Evolutionary conservation across 148 eudicot species (phyloP).

Genomic region (Suaeda aralocaspica): DNA sequence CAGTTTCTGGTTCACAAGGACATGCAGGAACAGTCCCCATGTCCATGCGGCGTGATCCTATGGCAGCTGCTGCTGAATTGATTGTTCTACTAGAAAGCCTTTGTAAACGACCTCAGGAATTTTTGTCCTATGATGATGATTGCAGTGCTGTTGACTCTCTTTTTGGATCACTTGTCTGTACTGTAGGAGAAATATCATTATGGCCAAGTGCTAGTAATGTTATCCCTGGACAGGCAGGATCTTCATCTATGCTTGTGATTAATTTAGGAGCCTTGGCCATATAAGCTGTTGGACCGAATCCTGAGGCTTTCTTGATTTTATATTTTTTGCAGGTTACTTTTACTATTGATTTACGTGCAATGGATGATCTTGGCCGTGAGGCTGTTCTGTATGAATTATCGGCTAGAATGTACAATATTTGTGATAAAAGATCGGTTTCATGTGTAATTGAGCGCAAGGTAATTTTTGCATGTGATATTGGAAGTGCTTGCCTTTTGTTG

Average conservation of each 20-base stretch:
- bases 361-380: constrained; percentile 82
- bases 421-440: constrained; percentile 82
- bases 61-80: constrained; percentile 95
- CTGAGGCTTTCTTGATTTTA: neutral
- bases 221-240: constrained; percentile 92
- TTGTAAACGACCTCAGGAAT: constrained; percentile 68
- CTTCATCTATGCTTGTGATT: constrained; percentile 11
- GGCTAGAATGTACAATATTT: constrained; percentile 63
- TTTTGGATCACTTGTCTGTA: constrained; percentile 87
- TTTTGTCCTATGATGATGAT: constrained; percentile 63
- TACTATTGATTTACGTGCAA: constrained; percentile 89
- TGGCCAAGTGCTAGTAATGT: constrained; percentile 99
- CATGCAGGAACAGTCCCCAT: constrained; percentile 99
- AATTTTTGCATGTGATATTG: constrained; percentile 1
- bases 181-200: constrained; percentile 89
- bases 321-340: constrained; percentile 63
- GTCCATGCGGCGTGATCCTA: constrained; percentile 95
- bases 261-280: neutral
- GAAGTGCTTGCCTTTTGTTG: neutral
- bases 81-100: constrained; percentile 71
- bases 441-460: constrained; percentile 91
- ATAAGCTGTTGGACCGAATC: neutral
- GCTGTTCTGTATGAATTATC: constrained; percentile 80
- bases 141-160: constrained; percentile 60
- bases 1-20: constrained; percentile 91